Percentiles rank a stretch among this genome's conserved stretches.
phyloP scores from a whole-genome alignment of 2,329 filamentous ascomycete species.

The Drechslerella stenobrocha region DNA sequence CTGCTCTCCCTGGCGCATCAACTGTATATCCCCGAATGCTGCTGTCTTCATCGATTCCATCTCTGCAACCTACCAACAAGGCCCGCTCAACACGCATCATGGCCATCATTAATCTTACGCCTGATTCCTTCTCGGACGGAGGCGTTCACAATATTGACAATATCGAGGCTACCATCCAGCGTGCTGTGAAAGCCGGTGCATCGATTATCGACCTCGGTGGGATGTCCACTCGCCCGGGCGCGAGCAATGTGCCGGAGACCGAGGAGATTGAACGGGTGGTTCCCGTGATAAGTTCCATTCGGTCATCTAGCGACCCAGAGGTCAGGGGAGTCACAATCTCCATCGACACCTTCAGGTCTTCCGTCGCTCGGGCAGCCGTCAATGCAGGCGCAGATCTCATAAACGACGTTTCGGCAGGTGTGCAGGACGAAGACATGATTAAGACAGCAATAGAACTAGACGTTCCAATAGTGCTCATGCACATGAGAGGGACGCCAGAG shows the following conservation, averaged over 20 bases:
- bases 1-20: constrained; percentile 46
- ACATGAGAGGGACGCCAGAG: constrained; percentile 84
- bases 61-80: constrained; percentile 63
- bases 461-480: constrained; percentile 82
- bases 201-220: constrained; percentile 90
- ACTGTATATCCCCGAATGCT: constrained; percentile 62
- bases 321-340: constrained; percentile 58
- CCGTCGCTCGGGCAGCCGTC: constrained; percentile 76
- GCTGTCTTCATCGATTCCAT: constrained; percentile 59
- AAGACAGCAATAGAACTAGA: constrained; percentile 74
- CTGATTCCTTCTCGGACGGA: constrained; percentile 95
- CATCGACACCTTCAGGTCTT: constrained; percentile 88
- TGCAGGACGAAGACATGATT: constrained; percentile 79
- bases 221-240: constrained; percentile 83
- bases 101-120: constrained; percentile 92
- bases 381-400: constrained; percentile 83
- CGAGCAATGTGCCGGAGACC: constrained; percentile 67
- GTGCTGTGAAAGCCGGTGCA: constrained; percentile 70
- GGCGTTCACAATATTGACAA: constrained; percentile 63
- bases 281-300: constrained; percentile 75
- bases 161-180: constrained; percentile 64
- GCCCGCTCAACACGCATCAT: constrained; percentile 74
- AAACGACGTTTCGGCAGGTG: constrained; percentile 88
- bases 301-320: constrained; percentile 66
- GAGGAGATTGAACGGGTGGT: constrained; percentile 79